A percentile compares a stretch with the other conserved stretches of the same genome.
phyloP scores from a whole-genome alignment of 306 rosid species.

The Pterocarpus macrocarpus region DNA sequence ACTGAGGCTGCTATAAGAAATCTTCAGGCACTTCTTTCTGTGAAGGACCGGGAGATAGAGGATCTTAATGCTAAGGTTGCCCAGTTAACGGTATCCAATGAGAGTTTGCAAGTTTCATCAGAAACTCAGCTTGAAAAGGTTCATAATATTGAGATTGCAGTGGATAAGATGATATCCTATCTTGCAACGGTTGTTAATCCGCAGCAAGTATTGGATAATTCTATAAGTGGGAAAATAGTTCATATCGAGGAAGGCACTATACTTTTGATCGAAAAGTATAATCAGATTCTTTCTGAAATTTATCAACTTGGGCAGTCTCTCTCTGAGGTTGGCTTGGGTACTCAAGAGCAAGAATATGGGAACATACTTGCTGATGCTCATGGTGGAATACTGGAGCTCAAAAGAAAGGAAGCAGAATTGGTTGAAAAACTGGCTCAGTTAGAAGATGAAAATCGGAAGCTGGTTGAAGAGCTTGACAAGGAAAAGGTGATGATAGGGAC shows the following conservation, averaged over 20 bases:
- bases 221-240: conserved; percentile 62
- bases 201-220: conserved; percentile 59
- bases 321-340: conserved; percentile 59
- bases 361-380: conserved; percentile 62
- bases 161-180: conserved; percentile 65
- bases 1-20: conserved; percentile 54
- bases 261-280: conserved; percentile 65
- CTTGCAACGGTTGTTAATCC: conserved; percentile 64
- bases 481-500: conserved; percentile 59
- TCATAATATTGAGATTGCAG: conserved; percentile 52
- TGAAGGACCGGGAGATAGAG: conserved; percentile 79
- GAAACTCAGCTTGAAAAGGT: conserved; percentile 60
- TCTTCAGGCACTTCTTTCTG: conserved; percentile 55
- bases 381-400: conserved; percentile 68
- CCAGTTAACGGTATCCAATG: conserved; percentile 57
- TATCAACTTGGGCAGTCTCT: conserved; percentile 68
- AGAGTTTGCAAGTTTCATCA: conserved; percentile 49
- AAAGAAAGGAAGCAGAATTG: conserved; percentile 69
- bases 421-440: conserved; percentile 59
- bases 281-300: conserved; percentile 66
- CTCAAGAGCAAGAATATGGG: conserved; percentile 54
- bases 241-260: conserved; percentile 67
- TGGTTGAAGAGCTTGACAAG: conserved; percentile 71
- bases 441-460: conserved; percentile 72
- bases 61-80: conserved; percentile 66